phyloP scores from a whole-genome alignment of 805 yeast species.

The Wickerhamomyces alni region DNA sequence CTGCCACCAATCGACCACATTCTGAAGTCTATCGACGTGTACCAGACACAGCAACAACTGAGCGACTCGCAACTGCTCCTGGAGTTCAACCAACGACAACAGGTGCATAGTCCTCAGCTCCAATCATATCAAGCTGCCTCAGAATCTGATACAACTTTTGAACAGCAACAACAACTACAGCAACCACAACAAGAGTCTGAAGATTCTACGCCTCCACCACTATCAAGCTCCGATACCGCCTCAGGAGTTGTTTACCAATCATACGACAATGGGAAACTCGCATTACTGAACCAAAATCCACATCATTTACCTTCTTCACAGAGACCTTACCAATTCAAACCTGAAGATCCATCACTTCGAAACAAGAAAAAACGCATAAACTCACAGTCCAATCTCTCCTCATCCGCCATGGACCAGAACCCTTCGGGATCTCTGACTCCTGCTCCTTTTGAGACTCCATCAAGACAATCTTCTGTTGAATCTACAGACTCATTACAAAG shows the following conservation, averaged over 20 bases:
- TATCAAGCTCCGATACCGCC: not conserved
- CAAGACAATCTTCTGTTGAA: constrained; percentile 4
- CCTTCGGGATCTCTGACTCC: not conserved
- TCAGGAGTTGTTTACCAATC: no score
- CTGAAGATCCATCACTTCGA: constrained; percentile 1
- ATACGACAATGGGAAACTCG: not conserved
- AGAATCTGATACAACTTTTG: constrained; percentile 1
- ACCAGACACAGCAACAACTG: constrained; percentile 23
- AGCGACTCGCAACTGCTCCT: constrained; percentile 23
- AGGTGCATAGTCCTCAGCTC: constrained; percentile 1
- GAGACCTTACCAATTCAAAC: not conserved
- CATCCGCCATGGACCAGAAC: not conserved
- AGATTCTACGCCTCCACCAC: not conserved
- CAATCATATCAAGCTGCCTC: not conserved
- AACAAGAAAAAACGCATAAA: not conserved
- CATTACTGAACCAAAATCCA: not conserved
- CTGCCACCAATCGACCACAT: constrained; percentile 23
- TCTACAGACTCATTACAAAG: constrained; percentile 14
- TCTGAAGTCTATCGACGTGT: constrained; percentile 20
- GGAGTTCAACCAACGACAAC: constrained; percentile 17
- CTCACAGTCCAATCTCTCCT: not conserved
- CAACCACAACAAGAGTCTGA: not conserved
- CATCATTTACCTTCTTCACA: not conserved
- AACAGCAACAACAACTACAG: constrained; percentile 1
- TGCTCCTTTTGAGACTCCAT: not conserved